Evolutionary conservation across 2,329 filamentous ascomycete genomes (phyloP).

Genomic region (Pseudogymnoascus sp.): DNA sequence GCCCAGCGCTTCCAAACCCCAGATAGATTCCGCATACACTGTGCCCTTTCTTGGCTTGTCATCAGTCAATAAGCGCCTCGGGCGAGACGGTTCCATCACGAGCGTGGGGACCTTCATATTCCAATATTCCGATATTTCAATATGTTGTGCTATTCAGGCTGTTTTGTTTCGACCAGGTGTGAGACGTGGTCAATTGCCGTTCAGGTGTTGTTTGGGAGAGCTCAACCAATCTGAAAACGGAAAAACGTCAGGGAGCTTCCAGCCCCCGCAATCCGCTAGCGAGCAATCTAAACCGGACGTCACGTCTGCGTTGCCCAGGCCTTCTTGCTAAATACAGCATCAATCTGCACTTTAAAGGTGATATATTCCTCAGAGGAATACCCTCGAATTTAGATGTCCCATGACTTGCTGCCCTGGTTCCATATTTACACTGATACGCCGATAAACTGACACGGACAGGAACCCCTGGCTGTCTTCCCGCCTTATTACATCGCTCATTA

Average conservation of each 20-base stretch:
- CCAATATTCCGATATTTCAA: slow-evolving; percentile 2
- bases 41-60: not conserved
- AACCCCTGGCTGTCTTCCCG: not conserved
- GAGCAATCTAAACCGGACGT: slow-evolving; percentile 5
- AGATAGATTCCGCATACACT: not conserved
- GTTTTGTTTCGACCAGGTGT: not conserved
- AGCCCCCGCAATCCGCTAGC: slow-evolving; percentile 3
- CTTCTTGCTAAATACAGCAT: slow-evolving; percentile 4
- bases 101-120: not conserved
- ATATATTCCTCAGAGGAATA: slow-evolving; percentile 1
- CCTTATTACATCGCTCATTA: not conserved
- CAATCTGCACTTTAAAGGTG: slow-evolving; percentile 1
- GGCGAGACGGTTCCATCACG: not conserved
- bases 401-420: not conserved
- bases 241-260: not conserved
- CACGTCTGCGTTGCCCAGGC: not conserved
- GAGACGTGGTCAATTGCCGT: slow-evolving; percentile 1
- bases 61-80: not conserved
- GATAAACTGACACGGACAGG: not conserved
- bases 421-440: not conserved
- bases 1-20: not conserved
- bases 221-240: not conserved
- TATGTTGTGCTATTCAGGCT: slow-evolving; percentile 1
- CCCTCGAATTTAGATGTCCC: not conserved
- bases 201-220: not conserved